phyloP scores from a whole-genome alignment of 768 basidiomycete genomes.

The Suillus plorans region DNA sequence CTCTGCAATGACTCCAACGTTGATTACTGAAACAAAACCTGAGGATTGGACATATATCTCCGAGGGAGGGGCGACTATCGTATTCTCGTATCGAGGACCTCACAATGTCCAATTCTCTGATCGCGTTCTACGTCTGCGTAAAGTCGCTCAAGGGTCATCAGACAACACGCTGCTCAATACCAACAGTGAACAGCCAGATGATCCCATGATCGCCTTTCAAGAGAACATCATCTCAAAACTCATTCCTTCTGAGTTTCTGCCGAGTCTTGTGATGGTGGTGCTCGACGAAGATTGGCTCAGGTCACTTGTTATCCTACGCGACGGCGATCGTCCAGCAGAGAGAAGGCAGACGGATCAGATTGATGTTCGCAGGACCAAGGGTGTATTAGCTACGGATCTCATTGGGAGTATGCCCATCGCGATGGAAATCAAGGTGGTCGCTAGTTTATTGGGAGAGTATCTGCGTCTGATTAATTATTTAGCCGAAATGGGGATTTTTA shows the following conservation, averaged over 20 bases:
- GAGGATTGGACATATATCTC: conserved; percentile 81
- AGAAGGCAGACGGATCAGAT: conserved; percentile 59
- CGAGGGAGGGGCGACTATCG: conserved; percentile 91
- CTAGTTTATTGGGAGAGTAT: conserved; percentile 1
- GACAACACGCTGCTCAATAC: not conserved
- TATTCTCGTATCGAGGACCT: conserved; percentile 78
- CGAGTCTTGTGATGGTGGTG: conserved; percentile 50
- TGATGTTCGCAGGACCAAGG: conserved; percentile 54
- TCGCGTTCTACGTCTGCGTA: conserved; percentile 77
- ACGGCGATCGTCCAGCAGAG: conserved; percentile 53
- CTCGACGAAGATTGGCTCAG: conserved; percentile 59
- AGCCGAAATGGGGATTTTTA: conserved; percentile 99
- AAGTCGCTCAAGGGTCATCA: conserved; percentile 32
- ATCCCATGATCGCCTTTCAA: conserved; percentile 52
- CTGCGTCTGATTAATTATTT: conserved; percentile 7
- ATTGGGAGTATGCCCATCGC: conserved; percentile 60
- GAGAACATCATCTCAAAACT: conserved; percentile 61
- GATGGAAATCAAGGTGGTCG: conserved; percentile 87
- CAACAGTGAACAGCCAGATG: not conserved
- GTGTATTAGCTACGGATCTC: conserved; percentile 78
- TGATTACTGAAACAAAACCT: conserved; percentile 31
- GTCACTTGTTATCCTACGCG: conserved; percentile 43
- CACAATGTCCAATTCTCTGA: conserved; percentile 50
- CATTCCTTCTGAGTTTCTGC: conserved; percentile 60
- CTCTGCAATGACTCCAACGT: conserved; percentile 14